Conservation (phyloP, 345 rosid genomes). For the Psidium friedrichsthalianum region DNA sequence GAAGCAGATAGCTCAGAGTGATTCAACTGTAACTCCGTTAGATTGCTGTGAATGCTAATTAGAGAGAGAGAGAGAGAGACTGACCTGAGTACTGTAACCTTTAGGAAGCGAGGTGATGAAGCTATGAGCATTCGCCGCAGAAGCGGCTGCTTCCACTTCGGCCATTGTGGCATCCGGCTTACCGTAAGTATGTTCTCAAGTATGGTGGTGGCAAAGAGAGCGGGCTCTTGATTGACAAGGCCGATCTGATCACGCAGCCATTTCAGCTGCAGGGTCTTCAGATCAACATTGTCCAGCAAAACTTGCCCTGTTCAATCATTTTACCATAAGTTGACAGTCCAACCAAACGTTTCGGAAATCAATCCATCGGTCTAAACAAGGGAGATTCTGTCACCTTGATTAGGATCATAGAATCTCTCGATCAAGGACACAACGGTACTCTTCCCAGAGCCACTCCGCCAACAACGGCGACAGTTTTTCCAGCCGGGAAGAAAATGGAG, state of each 20-base stretch:
- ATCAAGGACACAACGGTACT: constrained; percentile 95
- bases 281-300: constrained; percentile 79
- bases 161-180: constrained; percentile 82
- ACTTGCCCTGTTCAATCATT: constrained; percentile 56
- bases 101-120: constrained; percentile 88
- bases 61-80: not conserved
- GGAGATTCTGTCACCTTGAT: constrained; percentile 39
- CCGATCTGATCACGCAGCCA: constrained; percentile 94
- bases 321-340: not conserved
- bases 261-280: constrained; percentile 75
- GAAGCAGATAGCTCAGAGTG: not conserved
- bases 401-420: constrained; percentile 96
- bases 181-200: constrained; percentile 91
- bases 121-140: constrained; percentile 91
- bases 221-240: constrained; percentile 97
- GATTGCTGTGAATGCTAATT: not conserved
- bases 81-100: constrained; percentile 92
- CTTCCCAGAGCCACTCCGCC: constrained; percentile 98
- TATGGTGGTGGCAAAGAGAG: constrained; percentile 90
- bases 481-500: constrained; percentile 88
- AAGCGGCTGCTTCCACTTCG: constrained; percentile 91
- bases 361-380: not conserved
- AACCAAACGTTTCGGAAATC: not conserved
- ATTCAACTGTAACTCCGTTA: not conserved
- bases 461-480: constrained; percentile 93